Evolutionary conservation across 345 rosid genomes (phyloP).

Genomic region (Adansonia digitata): DNA sequence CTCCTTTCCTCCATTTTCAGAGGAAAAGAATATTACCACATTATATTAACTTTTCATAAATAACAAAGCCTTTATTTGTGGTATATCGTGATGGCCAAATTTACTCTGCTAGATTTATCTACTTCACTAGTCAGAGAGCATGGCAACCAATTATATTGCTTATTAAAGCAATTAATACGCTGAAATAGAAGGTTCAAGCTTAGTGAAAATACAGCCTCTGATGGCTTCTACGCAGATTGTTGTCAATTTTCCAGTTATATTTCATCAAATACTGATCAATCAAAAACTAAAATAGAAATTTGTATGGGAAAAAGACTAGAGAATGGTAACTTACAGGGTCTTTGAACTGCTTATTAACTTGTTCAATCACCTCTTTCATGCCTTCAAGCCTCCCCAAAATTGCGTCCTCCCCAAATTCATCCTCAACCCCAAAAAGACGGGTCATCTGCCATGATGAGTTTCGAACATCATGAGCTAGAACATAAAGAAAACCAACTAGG

Average conservation of each 20-base stretch:
- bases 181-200: background rate
- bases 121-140: background rate
- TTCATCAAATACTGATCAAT: background rate
- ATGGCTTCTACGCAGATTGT: background rate
- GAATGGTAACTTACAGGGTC: slow-evolving; percentile 63
- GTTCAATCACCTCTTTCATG: slow-evolving; percentile 94
- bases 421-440: slow-evolving; percentile 77
- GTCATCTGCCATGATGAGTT: slow-evolving; percentile 62
- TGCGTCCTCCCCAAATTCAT: slow-evolving; percentile 96
- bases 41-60: background rate
- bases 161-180: background rate
- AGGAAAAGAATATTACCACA: background rate
- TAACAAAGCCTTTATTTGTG: background rate
- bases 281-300: background rate
- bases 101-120: background rate
- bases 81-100: background rate
- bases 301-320: background rate
- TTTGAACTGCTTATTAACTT: slow-evolving; percentile 89
- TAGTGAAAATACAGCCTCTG: background rate
- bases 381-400: slow-evolving; percentile 96
- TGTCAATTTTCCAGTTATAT: background rate
- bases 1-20: background rate
- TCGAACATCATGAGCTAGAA: background rate
- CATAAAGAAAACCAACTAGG: slow-evolving; percentile 1
- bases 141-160: background rate